Conservation (phyloP, 2,329 filamentous ascomycete species). For the Herpotrichia juniperi region DNA sequence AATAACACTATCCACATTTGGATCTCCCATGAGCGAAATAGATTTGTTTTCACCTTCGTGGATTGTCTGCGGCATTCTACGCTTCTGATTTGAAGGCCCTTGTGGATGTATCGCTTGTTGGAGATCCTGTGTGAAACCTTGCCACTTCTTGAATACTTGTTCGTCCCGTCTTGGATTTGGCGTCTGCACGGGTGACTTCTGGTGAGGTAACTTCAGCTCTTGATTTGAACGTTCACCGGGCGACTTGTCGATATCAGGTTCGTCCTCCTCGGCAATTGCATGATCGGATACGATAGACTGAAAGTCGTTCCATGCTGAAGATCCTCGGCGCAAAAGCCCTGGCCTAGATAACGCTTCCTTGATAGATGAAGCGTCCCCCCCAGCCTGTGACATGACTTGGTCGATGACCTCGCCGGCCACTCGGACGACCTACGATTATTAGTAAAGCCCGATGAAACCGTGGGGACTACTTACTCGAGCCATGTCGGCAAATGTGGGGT, state of each 20-base stretch:
- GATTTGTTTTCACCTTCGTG: conserved; percentile 33
- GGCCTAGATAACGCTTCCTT: conserved; percentile 23
- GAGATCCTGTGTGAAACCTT: conserved; percentile 21
- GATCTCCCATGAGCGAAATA: conserved; percentile 37
- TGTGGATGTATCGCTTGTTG: conserved; percentile 13
- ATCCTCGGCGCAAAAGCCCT: conserved; percentile 17
- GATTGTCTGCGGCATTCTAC: conserved; percentile 25
- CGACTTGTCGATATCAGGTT: conserved; percentile 18
- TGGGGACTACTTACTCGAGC: conserved; percentile 25
- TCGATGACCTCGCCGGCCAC: conserved; percentile 43
- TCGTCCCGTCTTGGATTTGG: conserved; percentile 12
- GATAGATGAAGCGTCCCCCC: conserved; percentile 22
- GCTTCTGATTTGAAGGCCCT: conserved; percentile 20
- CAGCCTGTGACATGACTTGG: conserved; percentile 40
- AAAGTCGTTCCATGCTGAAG: conserved; percentile 36
- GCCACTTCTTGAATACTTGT: conserved; percentile 33
- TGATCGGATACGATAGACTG: conserved; percentile 38
- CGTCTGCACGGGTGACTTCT: conserved; percentile 8
- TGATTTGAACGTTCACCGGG: conserved; percentile 7
- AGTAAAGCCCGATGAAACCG: conserved; percentile 5
- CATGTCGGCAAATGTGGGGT: conserved; percentile 42
- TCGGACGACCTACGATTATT: conserved; percentile 32
- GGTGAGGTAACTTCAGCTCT: background rate
- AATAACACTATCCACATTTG: conserved; percentile 42
- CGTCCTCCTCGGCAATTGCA: conserved; percentile 20